Percentiles rank a stretch among this genome's conserved stretches.
Evolutionary conservation across 2,329 filamentous ascomycete genomes (phyloP).

Genomic region (Orbilia quercus): DNA sequence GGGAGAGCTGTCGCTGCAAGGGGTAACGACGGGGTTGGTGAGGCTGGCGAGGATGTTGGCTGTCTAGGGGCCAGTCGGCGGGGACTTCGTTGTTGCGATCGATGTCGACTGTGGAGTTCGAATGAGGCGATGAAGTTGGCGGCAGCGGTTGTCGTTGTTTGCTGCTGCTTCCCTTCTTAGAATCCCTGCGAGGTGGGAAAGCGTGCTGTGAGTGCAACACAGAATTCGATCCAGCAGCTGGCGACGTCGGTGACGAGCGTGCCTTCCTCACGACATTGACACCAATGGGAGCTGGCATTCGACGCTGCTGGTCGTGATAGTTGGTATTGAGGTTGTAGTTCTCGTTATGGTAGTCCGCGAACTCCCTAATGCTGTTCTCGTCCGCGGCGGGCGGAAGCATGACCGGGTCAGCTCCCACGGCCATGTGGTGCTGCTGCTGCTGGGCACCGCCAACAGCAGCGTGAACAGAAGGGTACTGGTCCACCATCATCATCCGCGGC

Average conservation of each 20-base stretch:
- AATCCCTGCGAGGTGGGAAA: conserved; percentile 54
- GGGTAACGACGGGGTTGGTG: conserved; percentile 27
- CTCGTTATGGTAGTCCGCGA: conserved; percentile 27
- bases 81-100: conserved; percentile 37
- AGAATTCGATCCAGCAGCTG: conserved; percentile 16
- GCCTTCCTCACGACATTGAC: conserved; percentile 9
- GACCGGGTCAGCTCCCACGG: conserved; percentile 33
- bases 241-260: conserved; percentile 10
- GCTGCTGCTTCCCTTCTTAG: conserved; percentile 42
- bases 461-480: conserved; percentile 28
- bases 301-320: conserved; percentile 25
- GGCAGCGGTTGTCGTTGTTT: conserved; percentile 40
- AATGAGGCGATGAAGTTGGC: conserved; percentile 14
- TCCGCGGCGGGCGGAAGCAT: conserved; percentile 27
- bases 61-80: conserved; percentile 53
- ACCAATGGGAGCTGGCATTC: conserved; percentile 1
- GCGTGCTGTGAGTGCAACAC: too few species aligned
- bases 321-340: conserved; percentile 40
- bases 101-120: conserved; percentile 26
- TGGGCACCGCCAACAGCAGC: conserved; percentile 11
- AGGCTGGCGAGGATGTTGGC: conserved; percentile 15
- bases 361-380: conserved; percentile 1
- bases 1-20: conserved; percentile 54
- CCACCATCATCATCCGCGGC: conserved; percentile 48
- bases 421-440: conserved; percentile 40